Evolutionary conservation across 2,329 filamentous ascomycete species (phyloP), one percentile per base, ranked within the genome.

Genomic region (Fusarium mundagurra): DNA sequence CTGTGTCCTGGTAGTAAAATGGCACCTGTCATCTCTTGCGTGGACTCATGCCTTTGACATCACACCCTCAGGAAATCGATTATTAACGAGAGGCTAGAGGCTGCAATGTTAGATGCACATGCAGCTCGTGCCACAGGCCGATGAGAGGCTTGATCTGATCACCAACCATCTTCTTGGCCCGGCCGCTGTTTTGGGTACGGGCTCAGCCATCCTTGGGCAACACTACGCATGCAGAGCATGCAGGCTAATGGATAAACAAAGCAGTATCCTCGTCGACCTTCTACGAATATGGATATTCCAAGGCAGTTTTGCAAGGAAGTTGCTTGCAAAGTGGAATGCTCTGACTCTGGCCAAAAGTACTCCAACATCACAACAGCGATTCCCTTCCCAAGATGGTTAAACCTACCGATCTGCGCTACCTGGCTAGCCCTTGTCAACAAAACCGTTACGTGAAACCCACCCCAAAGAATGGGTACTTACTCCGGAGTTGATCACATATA

Each of bases 181-280:
- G 39, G 54, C n/a, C 45, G 50, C 60, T 63, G 45, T 61, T 63
- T 61, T 59, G 61, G 66, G 54, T 66, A 72, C 45, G 39, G 97
- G 58, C 53, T 67, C 61, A 57, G 36, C 38, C 51, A 64, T 48
- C 50, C 54, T 44, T 29, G 34, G 27, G 27, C 34, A 39, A 24
- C 34, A 43, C 38, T 43, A 45, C 36, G n/a, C 27, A 34, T n/a
- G 20, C 20, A 18, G 9, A 22, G n/a, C 27, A 34, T n/a, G 20
- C 20, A 18, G 9, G n/a, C 41, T n/a, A 43, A 43, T 41, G n/a
- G 38, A 43, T 45, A 44, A 45, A 31, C 29, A 33, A 50, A 38
- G 10, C 20, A 58, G 24, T 27, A 43, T 36, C 22, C 36, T 57
- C 34, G 13, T 41, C 24, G 29, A 39, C 43, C 44, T 45, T 53